phyloP scores from a whole-genome alignment of 495 filamentous ascomycete genomes.

The Mycothermus thermophilus region DNA sequence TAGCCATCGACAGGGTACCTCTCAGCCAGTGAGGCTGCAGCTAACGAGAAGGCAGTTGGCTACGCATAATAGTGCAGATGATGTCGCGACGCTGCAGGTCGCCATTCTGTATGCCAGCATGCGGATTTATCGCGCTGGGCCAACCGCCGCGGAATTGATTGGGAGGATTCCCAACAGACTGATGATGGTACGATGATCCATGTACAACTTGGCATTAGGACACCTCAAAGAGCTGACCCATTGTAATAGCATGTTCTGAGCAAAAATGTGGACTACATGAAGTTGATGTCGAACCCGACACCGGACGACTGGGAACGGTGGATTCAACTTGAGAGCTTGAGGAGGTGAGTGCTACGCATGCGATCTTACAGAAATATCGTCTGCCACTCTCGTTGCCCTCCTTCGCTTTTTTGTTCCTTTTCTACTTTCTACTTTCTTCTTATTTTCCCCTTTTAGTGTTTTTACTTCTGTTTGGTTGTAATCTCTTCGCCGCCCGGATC shows the following conservation, averaged over 20 bases:
- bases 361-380: too few relatives aligned
- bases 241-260: constrained; percentile 1
- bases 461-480: too few relatives aligned
- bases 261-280: neutral
- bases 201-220: neutral
- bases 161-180: neutral
- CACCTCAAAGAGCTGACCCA: neutral
- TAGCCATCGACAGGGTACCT: too few relatives aligned
- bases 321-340: neutral
- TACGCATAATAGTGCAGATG: neutral
- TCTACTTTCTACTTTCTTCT: too few relatives aligned
- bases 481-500: too few relatives aligned
- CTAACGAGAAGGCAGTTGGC: neutral
- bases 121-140: neutral
- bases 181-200: constrained; percentile 3
- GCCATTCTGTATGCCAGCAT: neutral
- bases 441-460: too few relatives aligned
- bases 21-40: neutral
- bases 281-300: neutral
- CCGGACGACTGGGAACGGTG: neutral
- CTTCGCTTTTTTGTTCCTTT: too few relatives aligned
- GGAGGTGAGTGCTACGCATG: neutral
- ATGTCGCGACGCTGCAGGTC: neutral
- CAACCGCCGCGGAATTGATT: neutral
- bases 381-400: too few relatives aligned